A percentile compares a stretch with the other conserved stretches of the same genome.
Evolutionary conservation across 495 filamentous ascomycete species (phyloP).

Genomic region (Massariosphaeria phaeospora): DNA sequence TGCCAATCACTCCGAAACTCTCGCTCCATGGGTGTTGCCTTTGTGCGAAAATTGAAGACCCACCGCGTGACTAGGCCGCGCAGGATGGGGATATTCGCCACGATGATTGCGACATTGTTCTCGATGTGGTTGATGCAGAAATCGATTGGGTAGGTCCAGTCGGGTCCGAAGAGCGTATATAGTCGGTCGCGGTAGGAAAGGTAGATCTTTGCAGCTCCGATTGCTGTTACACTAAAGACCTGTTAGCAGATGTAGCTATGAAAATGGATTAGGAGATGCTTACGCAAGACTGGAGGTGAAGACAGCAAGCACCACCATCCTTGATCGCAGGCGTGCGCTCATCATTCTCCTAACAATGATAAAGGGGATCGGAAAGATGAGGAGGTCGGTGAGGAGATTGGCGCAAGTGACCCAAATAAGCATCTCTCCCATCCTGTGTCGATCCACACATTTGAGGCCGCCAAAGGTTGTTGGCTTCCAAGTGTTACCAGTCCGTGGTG

Average conservation of each 20-base stretch:
- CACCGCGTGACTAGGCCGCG: constrained; percentile 31
- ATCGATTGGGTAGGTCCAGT: constrained; percentile 34
- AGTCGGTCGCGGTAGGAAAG: constrained; percentile 30
- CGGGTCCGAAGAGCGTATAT: constrained; percentile 18
- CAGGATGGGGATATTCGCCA: constrained; percentile 30
- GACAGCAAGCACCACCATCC: constrained; percentile 28
- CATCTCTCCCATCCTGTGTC: constrained; percentile 28
- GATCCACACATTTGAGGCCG: constrained; percentile 24
- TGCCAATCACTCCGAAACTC: constrained; percentile 27
- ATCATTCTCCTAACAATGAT: constrained; percentile 31
- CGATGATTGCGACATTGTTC: constrained; percentile 33
- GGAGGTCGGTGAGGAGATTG: constrained; percentile 29
- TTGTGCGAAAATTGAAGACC: constrained; percentile 29
- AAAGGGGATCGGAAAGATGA: constrained; percentile 32
- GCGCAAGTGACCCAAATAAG: constrained; percentile 32
- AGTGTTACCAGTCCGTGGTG: constrained; percentile 28
- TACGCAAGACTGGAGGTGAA: constrained; percentile 32
- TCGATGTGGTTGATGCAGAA: constrained; percentile 34
- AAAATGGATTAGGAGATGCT: not conserved
- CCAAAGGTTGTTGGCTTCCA: constrained; percentile 31
- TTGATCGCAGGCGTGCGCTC: constrained; percentile 28
- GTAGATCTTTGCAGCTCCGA: constrained; percentile 31
- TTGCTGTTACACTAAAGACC: constrained; percentile 23
- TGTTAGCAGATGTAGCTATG: constrained; percentile 7
- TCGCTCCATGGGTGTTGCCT: constrained; percentile 27